Evolutionary conservation across 257 asterid species (phyloP), one percentile per base, ranked within the genome.

Genomic region (Thymus quinquecostatus): DNA sequence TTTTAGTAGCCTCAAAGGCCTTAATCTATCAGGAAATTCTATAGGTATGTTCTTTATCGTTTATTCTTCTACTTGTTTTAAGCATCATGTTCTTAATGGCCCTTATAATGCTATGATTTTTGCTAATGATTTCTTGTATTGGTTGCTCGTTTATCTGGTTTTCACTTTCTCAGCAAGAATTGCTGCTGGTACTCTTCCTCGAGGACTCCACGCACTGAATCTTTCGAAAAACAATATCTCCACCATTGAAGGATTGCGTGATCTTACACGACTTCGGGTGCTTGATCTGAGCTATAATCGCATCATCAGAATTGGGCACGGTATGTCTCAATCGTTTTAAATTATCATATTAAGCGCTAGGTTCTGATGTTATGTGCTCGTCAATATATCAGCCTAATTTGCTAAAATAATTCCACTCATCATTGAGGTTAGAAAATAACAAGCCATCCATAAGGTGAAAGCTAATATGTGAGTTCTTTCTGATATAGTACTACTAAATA

Each of bases 221-320:
- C 86, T 95, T 69, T 92, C 99, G n/a, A 89, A 84, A 75, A 95
- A 95, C 85, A 95, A 56, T 69, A 88, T 95, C 74, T 83, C 97
- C 76, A 82, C 87, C 66, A 82, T 95, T 56, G 99, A 95, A 84
- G 99, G 98, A 71, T 61, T 92, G 67, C 89, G 97, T 51, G 98
- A 95, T 63, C 98, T 95, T 67, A 84, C 96, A 36, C 85, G 99
- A 54, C 90, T 95, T 54, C 99, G 99, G 50, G 90, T 89, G 65
- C 97, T 95, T 68, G 98, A 95, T 87, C 84, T 95, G 66, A 95
- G 98, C 88, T 89, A 89, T 85, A 94, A 94, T 66, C 89, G 98
- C 53, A 81, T 94, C 75, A 61, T 88, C 65, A 86, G 93, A 82
- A 91, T 91, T 70, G 99, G 97, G 64, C 98, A 94, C 69, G 98